These are phyloP conservation scores for Simmondsia chinensis DNA, from an alignment of 148 eudicot species.

Conservation along the genomic window DNA sequence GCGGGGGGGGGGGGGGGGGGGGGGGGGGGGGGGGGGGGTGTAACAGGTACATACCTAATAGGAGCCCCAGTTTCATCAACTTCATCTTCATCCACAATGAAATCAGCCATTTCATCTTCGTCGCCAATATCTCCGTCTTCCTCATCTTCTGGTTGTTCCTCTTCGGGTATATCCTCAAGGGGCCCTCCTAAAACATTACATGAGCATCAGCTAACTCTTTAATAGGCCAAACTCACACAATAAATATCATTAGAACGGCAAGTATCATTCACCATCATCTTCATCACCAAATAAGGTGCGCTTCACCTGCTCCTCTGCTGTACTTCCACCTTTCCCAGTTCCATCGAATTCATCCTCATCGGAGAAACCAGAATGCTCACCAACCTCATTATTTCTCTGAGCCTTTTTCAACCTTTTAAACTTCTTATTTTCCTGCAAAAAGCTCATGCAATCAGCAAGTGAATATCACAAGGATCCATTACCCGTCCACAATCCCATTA, in stretches of 20 bases:
- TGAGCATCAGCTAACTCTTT: slow-evolving; percentile 2
- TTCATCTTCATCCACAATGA: slow-evolving; percentile 91
- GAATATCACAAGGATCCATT: neutral
- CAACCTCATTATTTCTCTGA: slow-evolving; percentile 48
- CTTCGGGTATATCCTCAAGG: slow-evolving; percentile 77
- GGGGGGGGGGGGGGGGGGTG: too few species aligned
- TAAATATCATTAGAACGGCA: neutral
- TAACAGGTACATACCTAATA: slow-evolving; percentile 34
- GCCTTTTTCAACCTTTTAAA: slow-evolving; percentile 87
- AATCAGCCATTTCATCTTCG: slow-evolving; percentile 94
- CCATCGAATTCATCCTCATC: slow-evolving; percentile 67
- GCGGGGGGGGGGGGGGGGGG: too few species aligned
- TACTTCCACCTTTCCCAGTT: slow-evolving; percentile 44
- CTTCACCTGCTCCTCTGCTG: slow-evolving; percentile 57
- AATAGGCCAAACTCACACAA: neutral
- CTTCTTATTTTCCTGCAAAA: slow-evolving; percentile 58
- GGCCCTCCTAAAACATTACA: slow-evolving; percentile 35
- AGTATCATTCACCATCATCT: slow-evolving; percentile 43
- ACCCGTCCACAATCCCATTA: neutral
- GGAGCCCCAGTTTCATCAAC: slow-evolving; percentile 65
- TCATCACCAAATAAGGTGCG: slow-evolving; percentile 67
- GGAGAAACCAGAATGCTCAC: slow-evolving; percentile 49
- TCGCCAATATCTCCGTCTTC: slow-evolving; percentile 50
- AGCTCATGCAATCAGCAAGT: slow-evolving; percentile 1
- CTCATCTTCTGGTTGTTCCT: slow-evolving; percentile 64